Base-by-base conservation (phyloP, 2,329 filamentous ascomycete species). In the Diaporthe sp. region DNA sequence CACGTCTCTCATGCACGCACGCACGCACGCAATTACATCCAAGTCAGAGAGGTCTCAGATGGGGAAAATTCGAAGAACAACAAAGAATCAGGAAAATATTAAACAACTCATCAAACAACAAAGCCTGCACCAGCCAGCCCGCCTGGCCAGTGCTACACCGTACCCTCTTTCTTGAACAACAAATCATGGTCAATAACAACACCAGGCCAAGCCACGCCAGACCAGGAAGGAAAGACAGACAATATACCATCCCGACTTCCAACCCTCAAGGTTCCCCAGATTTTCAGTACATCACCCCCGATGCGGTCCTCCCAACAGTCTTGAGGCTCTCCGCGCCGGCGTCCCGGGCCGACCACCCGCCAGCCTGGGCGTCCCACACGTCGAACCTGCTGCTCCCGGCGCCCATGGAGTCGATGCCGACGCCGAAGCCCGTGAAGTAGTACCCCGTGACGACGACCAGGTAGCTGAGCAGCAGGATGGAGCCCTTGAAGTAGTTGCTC, bases 401-500 rank as follows among this genome's bases (percentile, higher is more conserved):
- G 13, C 44, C 28, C 55, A 74, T 42, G 22, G 68, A 61, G 25
- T 76, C 75, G 4, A 76, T 53, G 9, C 75, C 73, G 12, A 72
- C 61, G 17, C 79, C 79, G 15, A 80, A 91, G 39, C 91, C 88
- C 71, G 95, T 95, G 76, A 98, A 94, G 85, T 95, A 98, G 87
- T 97, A 99, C 1, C 97, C 97, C 60, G 95, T 91, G 39, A 98
- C 88, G 67, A 99, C 95, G 39, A 98, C 97, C 34, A 98, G 85
- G 83, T 99, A 99, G 46, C 95, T 97, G 70, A 99, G 87, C 78
- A 98, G 92, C 71, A 99, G 88, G 79, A 98, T 98, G 78, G 95
- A 98, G 71, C 97, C 97, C 87, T 99, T 99, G 91, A 99, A 99
- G 85, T 99, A 99, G 85, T 99, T 99, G 88, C 96, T 98, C 91